Evolutionary conservation across 2,329 filamentous ascomycete genomes (phyloP).

Genomic region (Paecilomyces fulvus): DNA sequence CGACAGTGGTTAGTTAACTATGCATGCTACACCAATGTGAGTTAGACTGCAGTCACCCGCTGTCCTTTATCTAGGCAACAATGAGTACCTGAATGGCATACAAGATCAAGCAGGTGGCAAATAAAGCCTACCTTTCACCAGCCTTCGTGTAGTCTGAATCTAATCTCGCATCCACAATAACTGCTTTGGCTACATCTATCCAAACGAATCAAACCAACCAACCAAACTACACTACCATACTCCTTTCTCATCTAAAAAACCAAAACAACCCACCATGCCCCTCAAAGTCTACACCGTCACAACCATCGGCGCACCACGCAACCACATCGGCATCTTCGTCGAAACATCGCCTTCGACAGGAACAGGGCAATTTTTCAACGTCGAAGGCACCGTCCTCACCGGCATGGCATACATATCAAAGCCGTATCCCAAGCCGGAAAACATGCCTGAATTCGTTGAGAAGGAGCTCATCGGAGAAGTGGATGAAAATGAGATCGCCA

Average conservation of each 20-base stretch:
- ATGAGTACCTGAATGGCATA: neutral
- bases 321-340: neutral
- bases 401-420: neutral
- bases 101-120: too few relatives aligned
- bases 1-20: too few relatives aligned
- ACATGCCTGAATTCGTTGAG: neutral
- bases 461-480: neutral
- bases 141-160: too few relatives aligned
- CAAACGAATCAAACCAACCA: too few relatives aligned
- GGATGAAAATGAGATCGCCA: neutral
- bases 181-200: too few relatives aligned
- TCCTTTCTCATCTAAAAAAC: too few relatives aligned
- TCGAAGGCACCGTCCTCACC: neutral
- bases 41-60: too few relatives aligned
- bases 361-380: neutral
- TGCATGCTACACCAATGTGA: too few relatives aligned
- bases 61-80: neutral
- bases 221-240: neutral
- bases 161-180: too few relatives aligned
- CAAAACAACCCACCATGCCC: neutral
- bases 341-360: neutral
- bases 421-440: neutral
- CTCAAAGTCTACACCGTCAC: neutral
- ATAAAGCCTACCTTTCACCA: too few relatives aligned
- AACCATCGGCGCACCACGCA: neutral